Base-by-base conservation (phyloP, 345 rosid genomes). In the Kernera saxatilis region DNA sequence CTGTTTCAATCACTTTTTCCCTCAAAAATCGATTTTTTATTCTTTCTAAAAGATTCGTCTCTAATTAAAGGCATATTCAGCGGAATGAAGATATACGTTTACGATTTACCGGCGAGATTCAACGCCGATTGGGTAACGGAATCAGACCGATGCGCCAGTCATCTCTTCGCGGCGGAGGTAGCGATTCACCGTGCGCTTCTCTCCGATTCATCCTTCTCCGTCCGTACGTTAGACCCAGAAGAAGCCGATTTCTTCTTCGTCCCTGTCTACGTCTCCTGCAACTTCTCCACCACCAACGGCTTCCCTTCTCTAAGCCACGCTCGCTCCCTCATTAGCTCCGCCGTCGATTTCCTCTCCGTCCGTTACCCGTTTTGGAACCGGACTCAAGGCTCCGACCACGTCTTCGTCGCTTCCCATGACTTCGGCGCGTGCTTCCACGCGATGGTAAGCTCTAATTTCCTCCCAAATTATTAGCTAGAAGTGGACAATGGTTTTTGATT, bases 241-340 rank as follows among this genome's bases (percentile, higher is more conserved):
- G 88, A 89, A 59, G 99, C 97, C 2, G 99, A 94, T 69, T 94
- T 86, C 80, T 91, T 88, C 89, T 89, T 94, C 79, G 91, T 91
- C 18, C 97, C 99, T 7, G 95, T 94, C 10, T 94, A 94, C 72
- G 97, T 91, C 14, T 86, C 99, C 46, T 94, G 99, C 78, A 94
- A 94, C 61, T 94, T 94, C 84, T 88, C 93, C 67, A 87, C 89
- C 57, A 58, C 74, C 7, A 94, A 94, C 37, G 96, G 97, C 21
- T 94, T 94, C 83, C 99, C 99, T 5, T 90, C 97, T 32, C 79
- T 94, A 1, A 97, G 92, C 35, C 99, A 91, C 44, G 97, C 97
- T 6, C 84, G 96, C 39, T 76, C 90, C 9, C 85, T 94, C 40
- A 40, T 89, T 17, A 64, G 71, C 69, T 86, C 96, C 6, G 95